Base-by-base conservation (phyloP, 352 stramenopile genomes). In the Elongisporangium undulatum region DNA sequence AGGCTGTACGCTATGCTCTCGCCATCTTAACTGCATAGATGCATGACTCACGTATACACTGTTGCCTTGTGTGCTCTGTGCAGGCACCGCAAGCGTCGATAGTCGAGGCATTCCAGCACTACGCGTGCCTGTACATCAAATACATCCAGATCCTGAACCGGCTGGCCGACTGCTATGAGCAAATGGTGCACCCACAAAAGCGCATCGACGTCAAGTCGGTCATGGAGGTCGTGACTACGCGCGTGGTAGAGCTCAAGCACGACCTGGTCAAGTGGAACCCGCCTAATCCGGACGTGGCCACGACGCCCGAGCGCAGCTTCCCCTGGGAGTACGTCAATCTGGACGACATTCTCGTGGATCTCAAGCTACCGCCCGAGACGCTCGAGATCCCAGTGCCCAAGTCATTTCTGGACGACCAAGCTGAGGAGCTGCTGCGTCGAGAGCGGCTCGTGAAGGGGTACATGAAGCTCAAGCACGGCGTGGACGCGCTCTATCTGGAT, bases 311-410 rank as follows among this genome's bases (percentile, higher is more conserved):
- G 58, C 74, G 85, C 17, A 87, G 84, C 56, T 98, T 98, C 61
- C 87, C 95, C 0, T 98, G 94, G 94, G 91, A 98, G 64, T 98
- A 98, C 64, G 85, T 98, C 24, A 92, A 98, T 57, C 61, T 98
- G 19, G 91, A 97, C 69, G 80, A 94, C 53, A 90, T 97, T 41
- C 75, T 98, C 21, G 89, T 96, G 49, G 94, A 98, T 63, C 76
- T 98, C 24, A 98, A 97, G 68, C 75, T 98, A 21, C 81, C 93
- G 9, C 92, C 93, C 3, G 86, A 96, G 64, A 95, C 89, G 24
- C 69, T 98, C 21, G 93, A 98, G 58, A 72, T 97, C 0, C 75
- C 89, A 4, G 85, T 98, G 29, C 91, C 94, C 12, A 75, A 79
- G 60, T 96, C 91, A 45, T 97, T 98, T 66, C 69, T 85, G 13